Conservation (phyloP, 2,329 filamentous ascomycete species). For the Talaromyces sp. region DNA sequence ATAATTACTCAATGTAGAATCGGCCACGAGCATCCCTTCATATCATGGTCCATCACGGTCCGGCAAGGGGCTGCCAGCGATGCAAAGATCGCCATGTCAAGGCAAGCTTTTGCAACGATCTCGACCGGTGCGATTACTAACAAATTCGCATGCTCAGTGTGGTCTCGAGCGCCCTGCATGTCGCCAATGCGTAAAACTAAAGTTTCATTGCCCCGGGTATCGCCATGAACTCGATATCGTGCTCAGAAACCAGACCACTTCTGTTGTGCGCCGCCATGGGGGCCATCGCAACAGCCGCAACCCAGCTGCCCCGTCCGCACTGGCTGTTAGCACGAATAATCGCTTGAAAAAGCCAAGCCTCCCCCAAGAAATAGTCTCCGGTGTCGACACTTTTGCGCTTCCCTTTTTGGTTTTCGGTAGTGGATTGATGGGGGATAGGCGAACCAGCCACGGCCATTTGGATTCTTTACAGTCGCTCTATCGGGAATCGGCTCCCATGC, state of each 20-base stretch:
- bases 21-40: not conserved
- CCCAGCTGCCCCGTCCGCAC: not conserved
- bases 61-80: conserved; percentile 8
- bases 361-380: not conserved
- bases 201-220: conserved; percentile 5
- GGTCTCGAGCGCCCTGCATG: conserved; percentile 6
- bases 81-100: conserved; percentile 11
- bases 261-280: conserved; percentile 5
- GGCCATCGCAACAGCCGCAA: not conserved
- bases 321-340: not conserved
- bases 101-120: not conserved
- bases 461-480: conserved; percentile 4
- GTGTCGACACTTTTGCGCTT: not conserved
- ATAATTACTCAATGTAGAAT: not conserved
- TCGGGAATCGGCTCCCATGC: not conserved
- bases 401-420: not conserved
- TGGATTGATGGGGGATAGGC: not conserved
- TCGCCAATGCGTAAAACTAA: conserved; percentile 4
- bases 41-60: conserved; percentile 9
- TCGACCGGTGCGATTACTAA: not conserved
- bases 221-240: conserved; percentile 6
- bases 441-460: conserved; percentile 8
- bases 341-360: not conserved
- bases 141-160: not conserved
- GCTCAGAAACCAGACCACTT: conserved; percentile 7